These are phyloP conservation scores for Neonectria coccinea DNA, from an alignment of 2,329 filamentous ascomycete genomes.

Conservation along the genomic window DNA sequence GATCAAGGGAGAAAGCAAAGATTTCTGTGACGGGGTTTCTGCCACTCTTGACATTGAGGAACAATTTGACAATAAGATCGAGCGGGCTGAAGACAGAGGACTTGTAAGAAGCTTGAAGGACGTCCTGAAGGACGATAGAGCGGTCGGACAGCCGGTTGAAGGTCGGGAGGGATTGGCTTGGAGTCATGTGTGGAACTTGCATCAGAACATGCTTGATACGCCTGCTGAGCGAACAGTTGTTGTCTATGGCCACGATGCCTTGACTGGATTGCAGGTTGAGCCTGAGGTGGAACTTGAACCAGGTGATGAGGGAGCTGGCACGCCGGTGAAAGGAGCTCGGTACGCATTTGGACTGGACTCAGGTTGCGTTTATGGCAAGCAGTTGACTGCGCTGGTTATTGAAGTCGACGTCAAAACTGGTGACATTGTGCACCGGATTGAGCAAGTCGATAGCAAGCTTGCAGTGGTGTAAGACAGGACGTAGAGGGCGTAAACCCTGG, in stretches of 20 bases:
- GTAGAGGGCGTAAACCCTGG: too few relatives aligned
- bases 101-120: background rate
- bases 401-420: background rate
- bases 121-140: background rate
- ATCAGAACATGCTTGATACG: conserved; percentile 28
- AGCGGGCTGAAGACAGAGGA: background rate
- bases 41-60: background rate
- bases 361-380: conserved; percentile 75
- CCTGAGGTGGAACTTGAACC: conserved; percentile 3
- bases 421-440: conserved; percentile 26
- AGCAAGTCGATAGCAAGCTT: background rate
- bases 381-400: conserved; percentile 34
- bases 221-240: conserved; percentile 66
- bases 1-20: background rate
- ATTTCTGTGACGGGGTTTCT: background rate
- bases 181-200: conserved; percentile 37
- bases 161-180: conserved; percentile 32
- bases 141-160: conserved; percentile 24
- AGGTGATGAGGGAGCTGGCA: background rate
- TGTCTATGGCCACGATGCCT: conserved; percentile 86
- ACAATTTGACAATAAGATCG: conserved; percentile 6
- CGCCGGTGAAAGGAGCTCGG: conserved; percentile 42
- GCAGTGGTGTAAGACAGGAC: too few relatives aligned
- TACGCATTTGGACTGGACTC: conserved; percentile 87
- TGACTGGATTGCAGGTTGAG: conserved; percentile 67